Base-by-base conservation (phyloP, 305 asterid genomes). In the Salvia sclarea region DNA sequence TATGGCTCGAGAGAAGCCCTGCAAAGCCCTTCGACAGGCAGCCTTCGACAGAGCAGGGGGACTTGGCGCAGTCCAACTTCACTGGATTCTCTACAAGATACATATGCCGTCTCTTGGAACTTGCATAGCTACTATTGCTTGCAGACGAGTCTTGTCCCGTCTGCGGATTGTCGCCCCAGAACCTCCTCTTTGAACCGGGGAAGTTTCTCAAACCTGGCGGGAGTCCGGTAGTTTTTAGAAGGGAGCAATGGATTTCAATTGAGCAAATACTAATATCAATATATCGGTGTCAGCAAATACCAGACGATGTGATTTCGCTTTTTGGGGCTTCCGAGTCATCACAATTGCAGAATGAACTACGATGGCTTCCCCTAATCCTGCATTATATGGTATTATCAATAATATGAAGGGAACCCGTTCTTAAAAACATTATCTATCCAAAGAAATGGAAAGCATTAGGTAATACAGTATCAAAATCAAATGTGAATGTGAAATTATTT, bases 1-100 rank as follows among this genome's bases (percentile, higher is more conserved):
- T 77, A 45, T 78, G 78, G n/a, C 79, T 70, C 0, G 96, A 88
- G 45, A 94, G 78, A 44, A 94, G 96, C 45, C 88, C 88, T 0
- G 95, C 96, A 54, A 94, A 91, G 11, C 97, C 96, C 82, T 81
- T 87, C 49, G 98, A 81, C 73, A 93, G 76, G 62, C 92, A 90
- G 30, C 98, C 96, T 76, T 93, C 97, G 16, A 91, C 83, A 2
- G 96, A 84, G 64, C 97, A 84, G 0, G 80, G 82, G 66, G 92
- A 82, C 77, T 75, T 80, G 69, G 83, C 58, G 74, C 84, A 78
- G 47, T 84, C 82, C 5, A 49, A 54, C 31, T 68, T 57, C 9
- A 68, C 59, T 9, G 74, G 52, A 52, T 59, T 78, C 45, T 70
- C 80, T 14, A 43, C 53, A 21, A 28, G 48, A 67, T 24, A 47